Conservation (phyloP, 441 rosid genomes). For the Bocquillonia castaneifolia region DNA sequence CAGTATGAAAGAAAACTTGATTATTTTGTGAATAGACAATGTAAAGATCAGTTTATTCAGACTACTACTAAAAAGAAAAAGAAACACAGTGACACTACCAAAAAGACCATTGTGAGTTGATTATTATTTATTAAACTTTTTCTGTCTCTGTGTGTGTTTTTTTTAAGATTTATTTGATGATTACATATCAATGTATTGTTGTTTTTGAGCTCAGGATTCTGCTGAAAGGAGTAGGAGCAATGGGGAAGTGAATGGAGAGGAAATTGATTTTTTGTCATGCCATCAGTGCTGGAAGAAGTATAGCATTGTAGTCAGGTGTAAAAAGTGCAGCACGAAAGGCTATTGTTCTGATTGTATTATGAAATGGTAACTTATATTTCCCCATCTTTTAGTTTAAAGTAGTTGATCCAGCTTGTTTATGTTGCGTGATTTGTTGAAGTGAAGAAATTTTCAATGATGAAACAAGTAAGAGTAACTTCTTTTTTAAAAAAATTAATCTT, state of each 20-base stretch:
- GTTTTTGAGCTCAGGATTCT: not conserved
- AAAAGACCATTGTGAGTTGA: not conserved
- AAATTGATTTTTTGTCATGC: not conserved
- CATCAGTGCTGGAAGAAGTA: not conserved
- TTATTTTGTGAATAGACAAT: not conserved
- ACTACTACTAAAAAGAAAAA: not conserved
- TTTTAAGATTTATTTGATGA: not conserved
- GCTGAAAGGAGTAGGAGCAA: not conserved
- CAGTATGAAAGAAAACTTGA: not conserved
- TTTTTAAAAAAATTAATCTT: too few relatives aligned
- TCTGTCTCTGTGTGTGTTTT: not conserved
- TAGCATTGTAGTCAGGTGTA: not conserved
- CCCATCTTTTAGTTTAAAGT: too few relatives aligned
- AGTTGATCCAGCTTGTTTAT: not conserved
- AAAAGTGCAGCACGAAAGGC: not conserved
- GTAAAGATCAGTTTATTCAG: not conserved
- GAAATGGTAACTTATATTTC: not conserved
- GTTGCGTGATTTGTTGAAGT: too few relatives aligned
- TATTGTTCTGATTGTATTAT: constrained; percentile 5
- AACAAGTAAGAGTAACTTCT: too few relatives aligned
- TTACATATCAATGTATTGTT: not conserved
- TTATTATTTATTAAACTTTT: too few relatives aligned
- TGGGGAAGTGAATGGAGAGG: not conserved
- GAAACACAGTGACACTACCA: not conserved
- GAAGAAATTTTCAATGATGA: too few relatives aligned